Evolutionary conservation across 331 rosid species (phyloP), one percentile per base, ranked within the genome.

Genomic region (Arachis monticola): DNA sequence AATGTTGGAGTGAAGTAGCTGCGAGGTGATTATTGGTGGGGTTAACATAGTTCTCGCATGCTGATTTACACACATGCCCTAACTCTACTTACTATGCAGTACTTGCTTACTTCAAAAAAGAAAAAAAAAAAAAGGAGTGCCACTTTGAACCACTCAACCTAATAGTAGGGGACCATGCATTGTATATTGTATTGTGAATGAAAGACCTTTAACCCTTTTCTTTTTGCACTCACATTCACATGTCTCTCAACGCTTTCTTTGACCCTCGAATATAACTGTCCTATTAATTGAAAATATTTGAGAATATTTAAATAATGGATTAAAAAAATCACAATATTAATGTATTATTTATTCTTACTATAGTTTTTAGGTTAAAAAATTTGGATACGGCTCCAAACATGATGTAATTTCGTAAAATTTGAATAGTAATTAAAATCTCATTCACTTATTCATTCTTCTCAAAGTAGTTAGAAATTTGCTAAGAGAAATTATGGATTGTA

Each of bases 111-210:
- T 74, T 74, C 3, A 64, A 12, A 70, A 45, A 48, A 35, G 41
- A 59, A 38, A 68, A 2, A 38, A 68, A 35, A 8, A 6, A 78
- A 83, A 78, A 68, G 52, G 80, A 78, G 14, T 60, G 62, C 71
- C 81, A 65, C 85, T 80, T 69, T 61, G 80, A 75, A 77, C 75
- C 79, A 68, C 86, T 60, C 40, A 61, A 82, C 42, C n/a, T 38
- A 48, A 51, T 32, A 17, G 35, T 32, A 30, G 70, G 74, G 87
- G 87, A 79, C 85, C 80, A 17, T 17, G 22, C 22, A 17, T 17
- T 17, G 22, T 17, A 17, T 17, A 17, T 17, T 17, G 22, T 17
- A 17, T 17, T 57, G 48, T 59, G 11, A 1, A 11, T 72, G 14
- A 10, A 17, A 48, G 12, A 40, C 74, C 69, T 79, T 83, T 77